Percentiles rank a stretch among this genome's conserved stretches.
These are phyloP conservation scores for Croton setiger DNA, from an alignment of 441 rosid species.

Conservation along the genomic window DNA sequence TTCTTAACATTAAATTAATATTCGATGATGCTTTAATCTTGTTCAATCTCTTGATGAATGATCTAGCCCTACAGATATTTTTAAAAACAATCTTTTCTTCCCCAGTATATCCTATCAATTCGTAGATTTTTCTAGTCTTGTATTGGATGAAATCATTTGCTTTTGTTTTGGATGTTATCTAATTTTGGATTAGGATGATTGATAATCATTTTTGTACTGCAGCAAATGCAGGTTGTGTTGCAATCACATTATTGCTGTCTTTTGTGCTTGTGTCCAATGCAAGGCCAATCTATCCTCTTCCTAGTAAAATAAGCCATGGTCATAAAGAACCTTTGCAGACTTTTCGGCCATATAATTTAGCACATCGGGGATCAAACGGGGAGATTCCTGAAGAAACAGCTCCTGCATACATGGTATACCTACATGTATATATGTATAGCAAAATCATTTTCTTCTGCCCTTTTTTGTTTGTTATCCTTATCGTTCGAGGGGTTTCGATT, in stretches of 20 bases:
- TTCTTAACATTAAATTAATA: not conserved
- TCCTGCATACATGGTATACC: constrained; percentile 72
- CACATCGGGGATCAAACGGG: constrained; percentile 95
- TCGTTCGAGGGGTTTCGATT: not conserved
- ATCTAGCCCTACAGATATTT: not conserved
- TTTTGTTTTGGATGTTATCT: not conserved
- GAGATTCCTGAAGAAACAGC: constrained; percentile 96
- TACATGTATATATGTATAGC: constrained; percentile 9
- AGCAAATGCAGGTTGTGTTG: constrained; percentile 40
- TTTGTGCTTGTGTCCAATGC: constrained; percentile 44
- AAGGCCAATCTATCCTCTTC: constrained; percentile 80
- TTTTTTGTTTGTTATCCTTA: not conserved
- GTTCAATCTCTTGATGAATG: not conserved
- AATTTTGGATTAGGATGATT: not conserved
- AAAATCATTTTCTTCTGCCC: not conserved
- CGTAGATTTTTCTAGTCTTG: not conserved
- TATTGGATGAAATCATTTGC: not conserved
- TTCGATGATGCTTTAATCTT: not conserved
- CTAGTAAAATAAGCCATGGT: constrained; percentile 46
- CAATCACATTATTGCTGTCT: constrained; percentile 42
- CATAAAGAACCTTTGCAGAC: constrained; percentile 67
- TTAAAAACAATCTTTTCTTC: not conserved
- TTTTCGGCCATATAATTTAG: constrained; percentile 76
- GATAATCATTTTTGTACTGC: not conserved
- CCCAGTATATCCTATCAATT: not conserved